Base-by-base conservation (phyloP, 331 rosid species). In the Quercus tomentella region DNA sequence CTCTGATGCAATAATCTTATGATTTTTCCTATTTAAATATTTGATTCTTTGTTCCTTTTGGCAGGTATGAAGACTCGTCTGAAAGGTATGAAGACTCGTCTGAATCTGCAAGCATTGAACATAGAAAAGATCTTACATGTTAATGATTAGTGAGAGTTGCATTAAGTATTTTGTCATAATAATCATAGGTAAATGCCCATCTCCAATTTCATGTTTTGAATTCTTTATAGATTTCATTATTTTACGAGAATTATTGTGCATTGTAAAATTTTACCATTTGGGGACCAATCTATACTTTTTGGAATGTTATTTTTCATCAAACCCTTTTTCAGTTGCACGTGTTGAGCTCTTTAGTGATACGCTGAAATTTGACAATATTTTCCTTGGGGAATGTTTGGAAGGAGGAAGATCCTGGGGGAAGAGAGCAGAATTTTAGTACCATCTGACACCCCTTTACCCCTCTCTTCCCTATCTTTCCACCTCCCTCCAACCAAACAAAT, bases 1-100 rank as follows among this genome's bases (percentile, higher is more conserved):
- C 26, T 26, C 51, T 67, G 66, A 66, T 77, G 80, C 31, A 52
- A 55, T 80, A 62, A 43, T 71, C 65, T 63, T 37, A 41, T 35
- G 56, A 56, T 41, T 58, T 82, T 80, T 82, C 67, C 33, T 12
- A 62, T 26, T 17, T 14, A 62, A 30, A 5, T 18, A 82, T 80
- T 22, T 37, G 25, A 60, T 74, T 31, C 33, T 43, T 45, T 41
- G 43, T 57, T 70, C 60, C 78, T 70, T 67, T 31, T 80, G 70
- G 83, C 93, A 89, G 91, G 93, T 63, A 72, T 73, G 84, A 57
- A 76, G 79, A 69, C 81, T 58, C 73, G 81, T 80, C 73, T 80
- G 82, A 85, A 78, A 89, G 91, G 93, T 63, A 72, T 73, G 84
- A 57, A 76, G 79, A 69, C 81, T 58, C 73, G 81, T 80, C 73